These are phyloP conservation scores for Phaeosphaeriaceae sp. DNA, from an alignment of 2,329 filamentous ascomycete species.

Conservation along the genomic window DNA sequence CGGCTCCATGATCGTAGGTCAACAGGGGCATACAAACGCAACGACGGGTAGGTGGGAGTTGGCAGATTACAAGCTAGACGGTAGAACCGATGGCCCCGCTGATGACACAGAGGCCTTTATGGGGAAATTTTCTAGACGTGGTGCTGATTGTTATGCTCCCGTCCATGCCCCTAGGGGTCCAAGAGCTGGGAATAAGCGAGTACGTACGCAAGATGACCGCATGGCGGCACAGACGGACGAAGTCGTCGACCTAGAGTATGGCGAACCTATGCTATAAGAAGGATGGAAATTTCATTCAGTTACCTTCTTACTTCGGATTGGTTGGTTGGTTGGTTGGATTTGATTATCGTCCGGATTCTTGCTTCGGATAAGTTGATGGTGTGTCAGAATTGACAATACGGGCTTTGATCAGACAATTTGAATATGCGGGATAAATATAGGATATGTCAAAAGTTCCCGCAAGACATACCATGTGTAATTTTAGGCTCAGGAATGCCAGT, in stretches of 20 bases:
- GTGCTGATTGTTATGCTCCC: constrained; percentile 1
- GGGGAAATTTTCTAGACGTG: background rate
- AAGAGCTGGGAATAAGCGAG: constrained; percentile 2
- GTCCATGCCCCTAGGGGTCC: constrained; percentile 3
- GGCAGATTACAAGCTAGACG: background rate
- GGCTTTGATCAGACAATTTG: no score
- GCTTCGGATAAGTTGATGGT: no score
- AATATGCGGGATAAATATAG: no score
- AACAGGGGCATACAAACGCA: constrained; percentile 19
- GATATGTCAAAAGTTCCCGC: no score
- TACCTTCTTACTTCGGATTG: no score
- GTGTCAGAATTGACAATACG: no score
- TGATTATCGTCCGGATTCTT: no score
- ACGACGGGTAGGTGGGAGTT: constrained; percentile 13
- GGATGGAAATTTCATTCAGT: no score
- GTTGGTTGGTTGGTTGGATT: no score
- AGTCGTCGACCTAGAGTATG: background rate
- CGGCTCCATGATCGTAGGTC: constrained; percentile 23
- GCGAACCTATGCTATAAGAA: background rate
- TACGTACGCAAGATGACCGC: background rate
- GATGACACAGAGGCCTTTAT: constrained; percentile 18
- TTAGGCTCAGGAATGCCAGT: no score
- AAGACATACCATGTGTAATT: no score
- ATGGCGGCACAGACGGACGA: background rate
- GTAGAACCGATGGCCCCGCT: constrained; percentile 4